Evolutionary conservation across 1,284 basidiomycete genomes (phyloP), one percentile per base, ranked within the genome.

Genomic region (Papiliotrema fonsecae): DNA sequence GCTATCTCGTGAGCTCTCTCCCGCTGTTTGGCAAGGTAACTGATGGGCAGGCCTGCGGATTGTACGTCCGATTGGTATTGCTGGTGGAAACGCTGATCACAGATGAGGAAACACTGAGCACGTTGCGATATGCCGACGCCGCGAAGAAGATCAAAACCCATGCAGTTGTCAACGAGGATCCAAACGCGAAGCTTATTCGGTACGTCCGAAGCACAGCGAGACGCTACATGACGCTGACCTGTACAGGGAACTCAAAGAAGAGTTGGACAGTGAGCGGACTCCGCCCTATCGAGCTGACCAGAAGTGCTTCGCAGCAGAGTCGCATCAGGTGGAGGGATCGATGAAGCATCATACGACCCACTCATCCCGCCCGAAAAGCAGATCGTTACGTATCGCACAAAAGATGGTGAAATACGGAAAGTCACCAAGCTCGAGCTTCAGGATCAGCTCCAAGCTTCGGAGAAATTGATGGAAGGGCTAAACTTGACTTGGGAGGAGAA

Each of bases 111-210:
- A 97, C 94, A 13, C 77, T 97, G 52, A 65, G 65, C 40, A 72
- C 70, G 5, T 49, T 74, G 50, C 85, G 94, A 3, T 98, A 98
- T 74, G 96, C 94, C 57, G 93, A 97, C 77, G 90, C 81, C 69
- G 93, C 94, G 24, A 98, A 98, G 84, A 96, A 94, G 83, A 98
- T 98, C 78, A 96, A 94, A 84, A 98, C 97, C 75, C 96, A 97
- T 78, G 94, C 94, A 16, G 83, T 97, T 45, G 88, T 98, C 61
- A 98, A 98, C 73, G 94, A 98, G 75, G 94, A 98, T 79, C 93
- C 96, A 18, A 98, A 97, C 66, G 94, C 94, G 67, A 97, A 91
- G 77, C 84, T 97, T 49, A 93, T 97, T 48, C 51, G 65, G 61
- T 62, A 45, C 13, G 60, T 57, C 11, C 2, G 10, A n/a, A 13